These are phyloP conservation scores for Conoideocrella luteorostrata DNA, from an alignment of 2,329 filamentous ascomycete genomes.

Conservation along the genomic window DNA sequence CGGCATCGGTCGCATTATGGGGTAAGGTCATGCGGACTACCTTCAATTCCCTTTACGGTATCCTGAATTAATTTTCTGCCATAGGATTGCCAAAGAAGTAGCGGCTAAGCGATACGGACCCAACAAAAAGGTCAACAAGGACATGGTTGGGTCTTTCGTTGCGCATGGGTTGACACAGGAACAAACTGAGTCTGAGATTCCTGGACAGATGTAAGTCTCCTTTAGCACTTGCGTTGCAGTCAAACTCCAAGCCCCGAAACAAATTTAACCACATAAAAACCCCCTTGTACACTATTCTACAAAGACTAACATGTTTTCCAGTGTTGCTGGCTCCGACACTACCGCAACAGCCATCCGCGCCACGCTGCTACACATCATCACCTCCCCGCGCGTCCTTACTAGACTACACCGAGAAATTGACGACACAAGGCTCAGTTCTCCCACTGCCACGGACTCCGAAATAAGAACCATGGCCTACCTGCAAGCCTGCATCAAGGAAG, in stretches of 20 bases:
- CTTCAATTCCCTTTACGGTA: no score
- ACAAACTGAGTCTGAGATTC: constrained; percentile 37
- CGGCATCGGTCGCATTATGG: constrained; percentile 35
- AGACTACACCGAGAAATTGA: constrained; percentile 32
- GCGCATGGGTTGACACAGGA: constrained; percentile 30
- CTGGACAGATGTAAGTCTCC: constrained; percentile 29
- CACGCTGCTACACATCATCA: constrained; percentile 45
- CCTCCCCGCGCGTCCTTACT: constrained; percentile 38
- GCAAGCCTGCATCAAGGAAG: constrained; percentile 45
- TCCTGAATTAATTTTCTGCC: no score
- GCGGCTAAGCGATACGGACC: constrained; percentile 39
- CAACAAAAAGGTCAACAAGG: constrained; percentile 34
- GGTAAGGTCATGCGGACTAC: no score
- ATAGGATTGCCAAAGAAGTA: constrained; percentile 36
- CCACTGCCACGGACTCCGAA: constrained; percentile 25
- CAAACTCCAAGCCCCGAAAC: no score
- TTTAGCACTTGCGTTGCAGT: no score
- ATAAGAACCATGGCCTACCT: constrained; percentile 35
- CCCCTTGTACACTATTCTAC: no score
- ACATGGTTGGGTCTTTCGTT: constrained; percentile 45
- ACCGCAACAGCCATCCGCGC: constrained; percentile 49
- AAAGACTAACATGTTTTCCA: no score
- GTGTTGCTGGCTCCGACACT: constrained; percentile 51
- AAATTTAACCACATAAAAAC: no score
- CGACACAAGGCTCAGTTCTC: constrained; percentile 10